Conservation (phyloP, 2,329 filamentous ascomycete species). For the Alternaria infectoria region DNA sequence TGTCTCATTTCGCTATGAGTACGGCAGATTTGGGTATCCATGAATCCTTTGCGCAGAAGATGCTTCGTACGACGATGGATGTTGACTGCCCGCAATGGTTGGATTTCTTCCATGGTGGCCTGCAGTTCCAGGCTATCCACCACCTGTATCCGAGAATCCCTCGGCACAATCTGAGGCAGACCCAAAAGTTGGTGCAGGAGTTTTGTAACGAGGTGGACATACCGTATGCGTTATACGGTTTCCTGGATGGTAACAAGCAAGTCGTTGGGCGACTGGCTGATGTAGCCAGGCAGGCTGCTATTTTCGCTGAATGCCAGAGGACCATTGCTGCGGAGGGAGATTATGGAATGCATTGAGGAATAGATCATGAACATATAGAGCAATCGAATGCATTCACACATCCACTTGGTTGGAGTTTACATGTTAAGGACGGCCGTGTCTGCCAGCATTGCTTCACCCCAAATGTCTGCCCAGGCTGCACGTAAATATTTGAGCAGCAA, state of each 20-base stretch:
- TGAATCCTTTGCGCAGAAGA: constrained; percentile 73
- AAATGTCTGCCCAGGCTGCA: neutral
- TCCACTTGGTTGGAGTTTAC: neutral
- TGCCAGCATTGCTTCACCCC: neutral
- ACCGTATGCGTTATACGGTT: constrained; percentile 66
- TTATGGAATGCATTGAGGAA: constrained; percentile 34
- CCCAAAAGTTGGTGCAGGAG: constrained; percentile 65
- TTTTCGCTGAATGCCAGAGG: constrained; percentile 63
- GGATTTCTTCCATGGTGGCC: constrained; percentile 73
- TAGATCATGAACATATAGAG: neutral
- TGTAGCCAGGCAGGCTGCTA: constrained; percentile 65
- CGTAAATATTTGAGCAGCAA: neutral
- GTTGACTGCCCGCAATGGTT: constrained; percentile 75
- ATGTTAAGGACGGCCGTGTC: neutral
- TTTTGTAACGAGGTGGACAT: constrained; percentile 71
- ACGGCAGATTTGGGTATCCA: constrained; percentile 67
- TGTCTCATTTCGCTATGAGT: constrained; percentile 76
- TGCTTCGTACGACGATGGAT: constrained; percentile 76
- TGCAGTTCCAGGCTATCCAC: constrained; percentile 76
- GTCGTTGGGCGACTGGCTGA: constrained; percentile 63
- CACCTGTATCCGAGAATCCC: constrained; percentile 73
- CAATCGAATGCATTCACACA: neutral
- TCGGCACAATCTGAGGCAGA: constrained; percentile 68
- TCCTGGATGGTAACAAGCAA: constrained; percentile 67
- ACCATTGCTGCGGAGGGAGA: constrained; percentile 47